Base-by-base conservation (phyloP, 768 basidiomycete species). In the Collybiopsis confluens region DNA sequence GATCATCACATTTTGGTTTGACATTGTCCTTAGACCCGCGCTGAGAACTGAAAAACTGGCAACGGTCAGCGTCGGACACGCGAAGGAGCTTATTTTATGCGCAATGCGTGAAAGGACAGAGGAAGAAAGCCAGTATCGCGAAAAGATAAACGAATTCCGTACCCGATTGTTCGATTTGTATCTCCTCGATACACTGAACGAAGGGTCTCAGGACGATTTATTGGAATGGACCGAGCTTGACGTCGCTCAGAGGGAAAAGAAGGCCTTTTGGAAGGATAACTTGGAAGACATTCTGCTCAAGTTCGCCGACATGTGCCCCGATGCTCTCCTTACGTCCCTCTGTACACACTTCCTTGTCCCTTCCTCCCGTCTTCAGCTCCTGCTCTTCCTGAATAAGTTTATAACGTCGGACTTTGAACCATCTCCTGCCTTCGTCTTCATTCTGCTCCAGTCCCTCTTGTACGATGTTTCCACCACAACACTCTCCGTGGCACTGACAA, bases 1-100 rank as follows among this genome's bases (percentile, higher is more conserved):
- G 23, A 73, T 91, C 52, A 85, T 90, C 54, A 84, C 84, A 1
- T 76, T 75, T 24, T 92, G 91, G 91, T 92, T 90, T 65, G 89
- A 92, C 64, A 76, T 88, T 30, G 75, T 88, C 24, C 73, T 92
- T 2, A 83, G 90, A 30, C 86, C 88, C 23, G 86, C 89, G 26
- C 73, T 92, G 51, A 83, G 88, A 45, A 85, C 90, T 64, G 84
- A 88, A 35, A 82, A 76, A 58, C 70, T 92, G 18, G 73, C 87
- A 2, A 79, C 76, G 0, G 59, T 70, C 21, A 76, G 85, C 4
- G 74, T 83, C 18, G 75, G 77, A 46, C 73, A 86, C 62, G 90
- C 89, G 26, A 88, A 86, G 66, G 85, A 87, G 35, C 76, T 92
- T 21, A 77, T 91, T 58, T 68, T 87, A 23, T 74, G 75, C 35